Base-by-base conservation (phyloP, 306 rosid species). In the Trifolium pratense region DNA sequence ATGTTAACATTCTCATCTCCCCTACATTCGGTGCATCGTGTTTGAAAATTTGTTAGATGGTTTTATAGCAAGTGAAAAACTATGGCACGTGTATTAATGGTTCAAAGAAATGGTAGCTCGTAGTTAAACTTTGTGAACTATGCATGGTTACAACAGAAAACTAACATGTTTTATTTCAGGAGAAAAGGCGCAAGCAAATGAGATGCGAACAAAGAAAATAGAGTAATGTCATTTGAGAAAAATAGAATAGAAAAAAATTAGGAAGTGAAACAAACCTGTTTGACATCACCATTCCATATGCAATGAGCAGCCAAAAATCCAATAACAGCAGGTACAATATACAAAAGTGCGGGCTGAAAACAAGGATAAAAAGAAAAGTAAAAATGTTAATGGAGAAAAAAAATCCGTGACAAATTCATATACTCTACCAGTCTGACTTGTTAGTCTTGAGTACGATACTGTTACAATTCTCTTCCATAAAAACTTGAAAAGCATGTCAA, bases 251-350 rank as follows among this genome's bases (percentile, higher is more conserved):
- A 15, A 52, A 52, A 55, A 70, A 66, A 49, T 13, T 43, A 63
- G 62, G 68, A 42, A 68, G 61, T 9, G 14, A 61, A 68, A 88
- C 87, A 75, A 69, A 92, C 96, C 89, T 79, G 90, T 84, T 89
- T 92, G 75, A 88, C 88, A 43, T 92, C 96, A 1, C 84, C 92
- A 73, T 92, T 92, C 89, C 94, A 92, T 61, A 87, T 17, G 77
- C 90, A 86, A 49, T 92, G 96, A 71, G 78, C 84, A 63, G 91
- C 94, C 88, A 92, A 77, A 82, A 85, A 90, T 78, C 97, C 97
- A 74, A 90, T 81, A 49, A 90, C 96, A 64, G 86, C 69, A 39
- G 96, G 96, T 42, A 92, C 97, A 78, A 92, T 88, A 80, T 90
- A 88, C 71, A 92, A 70, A 66, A 90, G 90, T 1, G 96, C 98